These are phyloP conservation scores for Phyllosticta paracitricarpa DNA, from an alignment of 2,329 filamentous ascomycete species.

Conservation along the genomic window DNA sequence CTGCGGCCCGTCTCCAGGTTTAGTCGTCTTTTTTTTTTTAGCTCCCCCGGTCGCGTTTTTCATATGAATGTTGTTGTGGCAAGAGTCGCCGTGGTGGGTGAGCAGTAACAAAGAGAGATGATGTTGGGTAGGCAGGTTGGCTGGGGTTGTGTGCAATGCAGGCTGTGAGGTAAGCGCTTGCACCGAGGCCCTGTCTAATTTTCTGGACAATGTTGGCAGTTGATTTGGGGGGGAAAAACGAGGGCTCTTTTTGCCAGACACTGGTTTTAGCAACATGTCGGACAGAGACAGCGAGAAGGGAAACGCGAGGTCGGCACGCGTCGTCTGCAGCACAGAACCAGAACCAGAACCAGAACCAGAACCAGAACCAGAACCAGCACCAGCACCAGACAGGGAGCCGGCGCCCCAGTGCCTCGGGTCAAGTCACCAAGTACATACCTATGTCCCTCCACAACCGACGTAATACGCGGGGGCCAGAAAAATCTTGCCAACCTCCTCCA, in stretches of 20 bases:
- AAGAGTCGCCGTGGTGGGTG: background rate
- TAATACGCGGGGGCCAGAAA: background rate
- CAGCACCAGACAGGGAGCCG: background rate
- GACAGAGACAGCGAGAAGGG: background rate
- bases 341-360: background rate
- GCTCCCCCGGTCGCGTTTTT: background rate
- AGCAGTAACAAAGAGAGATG: background rate
- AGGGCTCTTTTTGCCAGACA: background rate
- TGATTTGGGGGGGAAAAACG: background rate
- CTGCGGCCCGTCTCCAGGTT: background rate
- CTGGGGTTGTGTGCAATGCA: background rate
- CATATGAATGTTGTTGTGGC: background rate
- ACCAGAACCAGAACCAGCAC: too few relatives aligned
- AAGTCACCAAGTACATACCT: too few relatives aligned
- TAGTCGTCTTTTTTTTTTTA: background rate
- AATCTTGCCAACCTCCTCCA: background rate
- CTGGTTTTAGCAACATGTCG: background rate
- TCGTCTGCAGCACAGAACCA: background rate
- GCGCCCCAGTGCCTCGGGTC: background rate
- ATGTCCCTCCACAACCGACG: background rate
- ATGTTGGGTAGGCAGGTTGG: too few relatives aligned
- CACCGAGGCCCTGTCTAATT: background rate
- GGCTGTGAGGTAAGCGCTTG: background rate
- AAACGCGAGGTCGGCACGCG: background rate
- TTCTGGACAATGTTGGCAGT: background rate